Conservation (phyloP, 805 yeast genomes). For the Jamesozyma gamospora region DNA sequence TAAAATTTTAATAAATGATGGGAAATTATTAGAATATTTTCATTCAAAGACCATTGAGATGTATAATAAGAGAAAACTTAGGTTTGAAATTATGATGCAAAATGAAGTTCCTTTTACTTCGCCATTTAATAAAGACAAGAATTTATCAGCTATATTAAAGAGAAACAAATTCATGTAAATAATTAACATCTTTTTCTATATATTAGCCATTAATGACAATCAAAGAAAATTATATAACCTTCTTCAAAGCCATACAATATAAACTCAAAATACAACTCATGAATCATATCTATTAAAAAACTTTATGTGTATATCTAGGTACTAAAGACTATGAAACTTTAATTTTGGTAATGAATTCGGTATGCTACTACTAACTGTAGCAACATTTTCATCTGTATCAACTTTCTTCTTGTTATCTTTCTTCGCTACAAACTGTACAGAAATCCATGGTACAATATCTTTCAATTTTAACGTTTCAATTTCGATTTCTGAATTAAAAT, state of each 20-base stretch:
- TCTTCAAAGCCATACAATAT: too few species aligned
- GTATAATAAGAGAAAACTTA: conserved; percentile 16
- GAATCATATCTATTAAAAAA: too few species aligned
- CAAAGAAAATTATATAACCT: too few species aligned
- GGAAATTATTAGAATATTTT: conserved; percentile 8
- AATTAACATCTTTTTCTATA: not conserved
- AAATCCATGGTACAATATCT: conserved; percentile 30
- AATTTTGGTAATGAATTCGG: conserved; percentile 18
- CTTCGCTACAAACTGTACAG: conserved; percentile 13
- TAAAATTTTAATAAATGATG: conserved; percentile 10
- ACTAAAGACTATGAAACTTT: conserved; percentile 19
- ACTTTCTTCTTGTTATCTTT: not conserved
- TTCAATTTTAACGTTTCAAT: conserved; percentile 32
- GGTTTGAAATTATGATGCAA: conserved; percentile 14
- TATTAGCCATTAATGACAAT: too few species aligned
- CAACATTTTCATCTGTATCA: conserved; percentile 9
- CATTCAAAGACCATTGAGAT: conserved; percentile 15
- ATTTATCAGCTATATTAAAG: conserved; percentile 7
- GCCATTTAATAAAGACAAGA: conserved; percentile 12
- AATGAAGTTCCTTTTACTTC: conserved; percentile 15
- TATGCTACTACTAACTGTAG: conserved; percentile 9
- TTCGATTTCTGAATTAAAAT: conserved; percentile 55
- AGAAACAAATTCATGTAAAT: conserved; percentile 1
- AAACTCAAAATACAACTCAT: too few species aligned
- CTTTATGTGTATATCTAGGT: not conserved